phyloP scores from a whole-genome alignment of 2,329 filamentous ascomycete genomes.

The Clonostachys solani region DNA sequence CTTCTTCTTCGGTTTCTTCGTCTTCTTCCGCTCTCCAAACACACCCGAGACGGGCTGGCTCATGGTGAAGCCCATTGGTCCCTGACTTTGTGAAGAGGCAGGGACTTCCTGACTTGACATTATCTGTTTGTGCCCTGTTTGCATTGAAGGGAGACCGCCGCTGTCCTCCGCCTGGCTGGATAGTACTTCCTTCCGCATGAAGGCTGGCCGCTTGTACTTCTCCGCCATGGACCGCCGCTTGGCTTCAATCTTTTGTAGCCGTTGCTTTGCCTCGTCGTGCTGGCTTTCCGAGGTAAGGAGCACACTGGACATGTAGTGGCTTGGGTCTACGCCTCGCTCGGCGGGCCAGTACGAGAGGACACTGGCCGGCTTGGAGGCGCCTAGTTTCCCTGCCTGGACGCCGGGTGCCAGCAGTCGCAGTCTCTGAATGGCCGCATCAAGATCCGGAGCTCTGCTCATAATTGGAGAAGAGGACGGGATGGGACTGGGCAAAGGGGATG shows the following conservation, averaged over 20 bases:
- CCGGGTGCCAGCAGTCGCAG: constrained; percentile 25
- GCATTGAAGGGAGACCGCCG: constrained; percentile 5
- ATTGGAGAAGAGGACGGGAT: constrained; percentile 6
- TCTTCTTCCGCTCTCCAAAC: constrained; percentile 38
- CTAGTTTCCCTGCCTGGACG: constrained; percentile 15
- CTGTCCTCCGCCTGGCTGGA: constrained; percentile 4
- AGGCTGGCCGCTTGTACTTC: constrained; percentile 21
- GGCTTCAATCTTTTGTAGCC: constrained; percentile 22
- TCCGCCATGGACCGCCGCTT: constrained; percentile 25
- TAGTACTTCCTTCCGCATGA: constrained; percentile 11
- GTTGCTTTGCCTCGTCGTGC: constrained; percentile 24
- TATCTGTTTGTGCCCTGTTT: constrained; percentile 13
- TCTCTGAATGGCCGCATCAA: constrained; percentile 23
- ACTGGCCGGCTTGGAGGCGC: constrained; percentile 15
- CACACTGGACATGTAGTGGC: constrained; percentile 31
- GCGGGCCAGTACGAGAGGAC: constrained; percentile 32
- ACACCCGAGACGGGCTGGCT: constrained; percentile 39
- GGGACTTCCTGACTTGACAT: constrained; percentile 29
- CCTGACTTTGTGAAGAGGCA: constrained; percentile 26
- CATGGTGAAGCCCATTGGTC: constrained; percentile 25
- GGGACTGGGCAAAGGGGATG: constrained; percentile 3
- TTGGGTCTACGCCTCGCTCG: constrained; percentile 24
- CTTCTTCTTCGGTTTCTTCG: constrained; percentile 36
- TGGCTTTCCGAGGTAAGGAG: constrained; percentile 25
- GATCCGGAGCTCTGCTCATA: constrained; percentile 2